These are phyloP conservation scores for Phyllosticta ampelicida DNA, from an alignment of 2,329 filamentous ascomycete genomes.

Conservation along the genomic window DNA sequence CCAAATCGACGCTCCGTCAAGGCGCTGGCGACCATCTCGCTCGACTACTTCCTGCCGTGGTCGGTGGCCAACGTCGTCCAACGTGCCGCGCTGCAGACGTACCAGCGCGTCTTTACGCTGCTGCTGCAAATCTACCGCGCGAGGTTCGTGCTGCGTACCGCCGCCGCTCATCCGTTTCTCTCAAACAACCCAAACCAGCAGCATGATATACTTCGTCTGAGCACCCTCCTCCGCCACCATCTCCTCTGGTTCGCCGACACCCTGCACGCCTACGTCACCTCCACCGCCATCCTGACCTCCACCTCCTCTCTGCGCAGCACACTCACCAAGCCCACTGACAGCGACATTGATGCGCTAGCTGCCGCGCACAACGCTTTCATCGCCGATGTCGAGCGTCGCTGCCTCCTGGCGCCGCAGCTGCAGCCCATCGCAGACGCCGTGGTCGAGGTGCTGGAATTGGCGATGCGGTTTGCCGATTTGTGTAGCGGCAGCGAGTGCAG, in stretches of 20 bases:
- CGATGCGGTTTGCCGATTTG: conserved; percentile 57
- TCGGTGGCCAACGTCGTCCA: conserved; percentile 61
- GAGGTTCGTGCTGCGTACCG: conserved; percentile 50
- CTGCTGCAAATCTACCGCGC: conserved; percentile 69
- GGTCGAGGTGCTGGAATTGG: conserved; percentile 65
- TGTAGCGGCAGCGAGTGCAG: conserved; percentile 29
- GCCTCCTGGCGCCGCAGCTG: conserved; percentile 58
- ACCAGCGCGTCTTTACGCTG: conserved; percentile 64
- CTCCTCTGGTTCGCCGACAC: conserved; percentile 70
- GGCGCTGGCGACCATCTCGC: conserved; percentile 50
- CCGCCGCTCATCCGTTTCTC: conserved; percentile 25
- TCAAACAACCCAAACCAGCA: conserved; percentile 18
- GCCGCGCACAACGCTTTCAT: conserved; percentile 55
- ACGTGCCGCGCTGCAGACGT: conserved; percentile 50
- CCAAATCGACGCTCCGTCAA: conserved; percentile 46
- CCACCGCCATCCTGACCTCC: conserved; percentile 56
- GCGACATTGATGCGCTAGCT: conserved; percentile 76
- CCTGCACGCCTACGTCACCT: conserved; percentile 65
- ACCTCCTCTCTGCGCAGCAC: conserved; percentile 45
- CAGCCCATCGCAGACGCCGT: conserved; percentile 61
- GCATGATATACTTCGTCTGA: conserved; percentile 19
- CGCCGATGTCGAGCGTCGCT: conserved; percentile 52
- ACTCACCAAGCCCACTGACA: conserved; percentile 42
- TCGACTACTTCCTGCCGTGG: conserved; percentile 54
- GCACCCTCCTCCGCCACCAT: conserved; percentile 46